phyloP scores from a whole-genome alignment of 2,329 filamentous ascomycete species.

The Aureobasidium sp. region DNA sequence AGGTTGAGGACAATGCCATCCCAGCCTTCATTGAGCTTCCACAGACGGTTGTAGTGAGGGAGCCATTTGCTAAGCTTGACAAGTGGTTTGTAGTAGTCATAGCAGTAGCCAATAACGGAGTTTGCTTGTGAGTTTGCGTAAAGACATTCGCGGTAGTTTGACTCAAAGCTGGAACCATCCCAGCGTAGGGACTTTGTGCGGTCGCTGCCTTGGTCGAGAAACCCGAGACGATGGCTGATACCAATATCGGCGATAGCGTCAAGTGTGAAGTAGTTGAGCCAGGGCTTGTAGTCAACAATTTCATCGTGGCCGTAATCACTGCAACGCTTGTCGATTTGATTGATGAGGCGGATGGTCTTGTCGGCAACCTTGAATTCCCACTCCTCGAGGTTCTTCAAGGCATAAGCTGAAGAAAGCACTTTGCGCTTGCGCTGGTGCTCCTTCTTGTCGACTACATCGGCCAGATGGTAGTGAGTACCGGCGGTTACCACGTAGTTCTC shows the following conservation, averaged over 20 bases:
- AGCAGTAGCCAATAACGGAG: no score
- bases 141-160: no score
- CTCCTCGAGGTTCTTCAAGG: slow-evolving; percentile 31
- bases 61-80: slow-evolving; percentile 12
- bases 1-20: slow-evolving; percentile 38
- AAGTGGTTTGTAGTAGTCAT: no score
- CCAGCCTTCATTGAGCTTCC: no score
- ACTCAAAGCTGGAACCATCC: no score
- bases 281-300: slow-evolving; percentile 7
- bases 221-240: slow-evolving; percentile 27
- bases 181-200: slow-evolving; percentile 11
- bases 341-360: slow-evolving; percentile 25
- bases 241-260: slow-evolving; percentile 33
- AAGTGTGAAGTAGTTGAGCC: slow-evolving; percentile 28
- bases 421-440: slow-evolving; percentile 31
- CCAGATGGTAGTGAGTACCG: slow-evolving; percentile 27
- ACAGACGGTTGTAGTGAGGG: no score
- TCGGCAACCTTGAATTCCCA: slow-evolving; percentile 35
- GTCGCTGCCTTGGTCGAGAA: slow-evolving; percentile 30
- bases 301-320: slow-evolving; percentile 14
- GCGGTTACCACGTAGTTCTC: slow-evolving; percentile 22
- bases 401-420: slow-evolving; percentile 30
- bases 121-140: no score
- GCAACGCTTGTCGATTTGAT: slow-evolving; percentile 28
- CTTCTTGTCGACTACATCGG: slow-evolving; percentile 30